Percentiles rank a stretch among this genome's conserved stretches.
Evolutionary conservation across 495 filamentous ascomycete genomes (phyloP).

Genomic region (Bryoglossum gracile): DNA sequence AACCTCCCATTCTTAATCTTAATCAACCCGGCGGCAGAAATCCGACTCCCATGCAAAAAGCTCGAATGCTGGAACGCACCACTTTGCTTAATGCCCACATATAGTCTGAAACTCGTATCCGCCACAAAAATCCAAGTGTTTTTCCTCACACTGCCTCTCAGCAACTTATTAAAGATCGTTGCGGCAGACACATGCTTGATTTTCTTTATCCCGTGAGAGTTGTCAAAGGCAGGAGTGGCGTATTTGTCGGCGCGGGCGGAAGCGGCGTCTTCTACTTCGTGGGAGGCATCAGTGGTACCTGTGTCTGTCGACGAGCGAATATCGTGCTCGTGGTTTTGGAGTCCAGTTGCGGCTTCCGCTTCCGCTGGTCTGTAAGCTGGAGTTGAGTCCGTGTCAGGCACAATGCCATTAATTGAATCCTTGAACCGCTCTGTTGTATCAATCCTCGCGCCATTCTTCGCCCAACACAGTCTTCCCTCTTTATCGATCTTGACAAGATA

Average conservation of each 20-base stretch:
- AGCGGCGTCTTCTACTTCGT: slow-evolving; percentile 1
- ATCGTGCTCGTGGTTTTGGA: slow-evolving; percentile 14
- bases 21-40: slow-evolving; percentile 77
- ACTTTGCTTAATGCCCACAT: slow-evolving; percentile 80
- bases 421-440: slow-evolving; percentile 68
- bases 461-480: slow-evolving; percentile 66
- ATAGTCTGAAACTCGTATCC: slow-evolving; percentile 79
- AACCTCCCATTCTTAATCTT: slow-evolving; percentile 76
- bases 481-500: slow-evolving; percentile 66
- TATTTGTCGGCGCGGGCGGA: slow-evolving; percentile 41
- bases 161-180: slow-evolving; percentile 62
- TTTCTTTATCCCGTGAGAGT: slow-evolving; percentile 53
- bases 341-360: slow-evolving; percentile 11
- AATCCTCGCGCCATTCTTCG: slow-evolving; percentile 68
- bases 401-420: slow-evolving; percentile 74
- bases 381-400: slow-evolving; percentile 56
- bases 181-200: slow-evolving; percentile 59
- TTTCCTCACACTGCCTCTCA: slow-evolving; percentile 62
- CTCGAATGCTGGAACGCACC: slow-evolving; percentile 88
- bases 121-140: slow-evolving; percentile 90
- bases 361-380: slow-evolving; percentile 29
- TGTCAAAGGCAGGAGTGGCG: slow-evolving; percentile 44
- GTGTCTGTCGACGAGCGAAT: not conserved
- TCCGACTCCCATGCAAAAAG: slow-evolving; percentile 75
- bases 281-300: not conserved